Conservation (phyloP, 371 early-diverging fungal genomes). For the Mortierella sp. region DNA sequence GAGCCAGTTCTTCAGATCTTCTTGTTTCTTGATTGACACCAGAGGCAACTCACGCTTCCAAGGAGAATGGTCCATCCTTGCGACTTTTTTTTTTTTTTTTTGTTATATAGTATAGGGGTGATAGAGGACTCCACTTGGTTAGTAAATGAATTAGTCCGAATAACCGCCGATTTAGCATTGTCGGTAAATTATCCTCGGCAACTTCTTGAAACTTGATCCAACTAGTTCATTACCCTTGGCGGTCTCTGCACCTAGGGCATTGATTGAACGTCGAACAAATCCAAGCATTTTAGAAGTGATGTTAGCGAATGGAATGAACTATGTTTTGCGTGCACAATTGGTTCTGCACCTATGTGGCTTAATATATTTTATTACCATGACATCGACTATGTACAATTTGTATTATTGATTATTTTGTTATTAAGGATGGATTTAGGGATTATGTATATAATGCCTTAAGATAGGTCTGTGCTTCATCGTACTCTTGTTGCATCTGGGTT, state of each 20-base stretch:
- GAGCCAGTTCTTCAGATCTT: slow-evolving; percentile 79
- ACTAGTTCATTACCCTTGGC: slow-evolving; percentile 59
- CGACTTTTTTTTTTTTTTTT: slow-evolving; percentile 31
- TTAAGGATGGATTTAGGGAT: too few species aligned
- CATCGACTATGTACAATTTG: too few species aligned
- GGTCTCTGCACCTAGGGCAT: slow-evolving; percentile 64
- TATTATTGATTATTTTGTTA: too few species aligned
- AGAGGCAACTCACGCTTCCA: slow-evolving; percentile 82
- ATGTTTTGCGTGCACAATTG: too few species aligned
- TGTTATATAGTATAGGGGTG: too few species aligned
- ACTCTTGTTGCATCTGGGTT: slow-evolving; percentile 74
- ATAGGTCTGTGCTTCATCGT: slow-evolving; percentile 78
- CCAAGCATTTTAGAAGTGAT: slow-evolving; percentile 58
- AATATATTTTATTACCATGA: too few species aligned
- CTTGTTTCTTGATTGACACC: slow-evolving; percentile 68
- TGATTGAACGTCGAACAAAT: slow-evolving; percentile 64
- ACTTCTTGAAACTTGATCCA: neutral
- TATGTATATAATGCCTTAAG: slow-evolving; percentile 72
- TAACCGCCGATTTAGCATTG: too few species aligned
- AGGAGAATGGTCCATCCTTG: slow-evolving; percentile 47
- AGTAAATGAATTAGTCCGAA: too few species aligned
- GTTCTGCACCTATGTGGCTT: too few species aligned
- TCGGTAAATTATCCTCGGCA: neutral
- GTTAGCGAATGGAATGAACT: neutral
- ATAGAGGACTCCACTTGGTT: too few species aligned